phyloP scores from a whole-genome alignment of 176 grass and related monocot species.

The Lolium perenne region DNA sequence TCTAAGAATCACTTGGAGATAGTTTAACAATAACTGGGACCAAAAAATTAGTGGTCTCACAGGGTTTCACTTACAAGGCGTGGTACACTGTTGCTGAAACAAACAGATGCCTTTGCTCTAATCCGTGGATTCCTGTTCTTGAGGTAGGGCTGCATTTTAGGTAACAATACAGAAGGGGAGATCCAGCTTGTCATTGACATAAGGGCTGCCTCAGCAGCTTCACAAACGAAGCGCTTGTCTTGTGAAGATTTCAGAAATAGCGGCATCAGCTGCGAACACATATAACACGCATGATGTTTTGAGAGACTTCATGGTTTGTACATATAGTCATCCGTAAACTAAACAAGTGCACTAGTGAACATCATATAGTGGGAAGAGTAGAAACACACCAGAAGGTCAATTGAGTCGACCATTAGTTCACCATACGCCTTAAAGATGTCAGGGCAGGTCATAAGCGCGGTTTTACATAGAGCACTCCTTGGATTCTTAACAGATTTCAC shows the following conservation, averaged over 20 bases:
- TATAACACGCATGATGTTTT: conserved; percentile 31
- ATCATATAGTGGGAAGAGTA: conserved; percentile 13
- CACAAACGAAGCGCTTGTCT: conserved; percentile 99
- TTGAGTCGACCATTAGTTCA: conserved; percentile 73
- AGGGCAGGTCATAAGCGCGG: conserved; percentile 88
- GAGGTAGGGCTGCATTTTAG: conserved; percentile 84
- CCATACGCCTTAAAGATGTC: conserved; percentile 89
- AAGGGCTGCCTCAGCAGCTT: conserved; percentile 86
- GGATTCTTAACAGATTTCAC: conserved; percentile 97
- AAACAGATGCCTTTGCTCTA: conserved; percentile 93
- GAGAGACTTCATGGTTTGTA: conserved; percentile 13
- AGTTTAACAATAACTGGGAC: conserved; percentile 9
- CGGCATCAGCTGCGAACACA: conserved; percentile 75
- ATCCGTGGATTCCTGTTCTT: conserved; percentile 90
- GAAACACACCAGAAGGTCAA: conserved; percentile 77
- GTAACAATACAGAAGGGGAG: conserved; percentile 67
- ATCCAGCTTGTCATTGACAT: conserved; percentile 82
- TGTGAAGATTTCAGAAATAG: conserved; percentile 95
- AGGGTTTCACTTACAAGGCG: conserved; percentile 74
- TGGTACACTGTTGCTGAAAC: conserved; percentile 86
- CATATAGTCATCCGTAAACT: conserved; percentile 4
- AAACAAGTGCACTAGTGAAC: neutral
- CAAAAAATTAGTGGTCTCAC: neutral
- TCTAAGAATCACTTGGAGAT: neutral
- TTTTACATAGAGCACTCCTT: conserved; percentile 98